phyloP scores from a whole-genome alignment of 371 early-diverging fungal genomes.

The Dentiscutata heterogama region DNA sequence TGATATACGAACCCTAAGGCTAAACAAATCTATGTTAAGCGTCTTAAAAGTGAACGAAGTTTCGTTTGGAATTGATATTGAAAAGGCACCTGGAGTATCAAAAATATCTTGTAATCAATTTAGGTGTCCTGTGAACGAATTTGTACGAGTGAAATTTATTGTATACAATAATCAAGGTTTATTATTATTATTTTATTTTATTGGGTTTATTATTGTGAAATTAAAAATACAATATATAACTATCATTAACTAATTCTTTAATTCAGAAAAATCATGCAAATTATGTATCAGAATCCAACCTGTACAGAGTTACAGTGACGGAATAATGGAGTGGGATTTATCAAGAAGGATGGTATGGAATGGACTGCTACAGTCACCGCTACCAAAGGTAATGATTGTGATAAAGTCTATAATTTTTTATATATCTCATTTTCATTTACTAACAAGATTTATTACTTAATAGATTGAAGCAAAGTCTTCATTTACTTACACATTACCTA shows the following conservation, averaged over 20 bases:
- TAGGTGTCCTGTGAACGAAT: conserved; percentile 62
- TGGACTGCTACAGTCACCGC: conserved; percentile 66
- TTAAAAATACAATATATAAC: conserved; percentile 45
- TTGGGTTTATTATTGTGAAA: background rate
- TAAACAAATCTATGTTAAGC: conserved; percentile 62
- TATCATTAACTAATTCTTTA: background rate
- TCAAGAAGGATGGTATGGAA: conserved; percentile 68
- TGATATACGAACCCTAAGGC: conserved; percentile 63
- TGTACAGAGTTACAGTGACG: conserved; percentile 73
- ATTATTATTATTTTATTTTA: conserved; percentile 16
- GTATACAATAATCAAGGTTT: conserved; percentile 63
- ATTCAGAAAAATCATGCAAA: conserved; percentile 60
- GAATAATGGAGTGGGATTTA: conserved; percentile 72
- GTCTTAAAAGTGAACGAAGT: conserved; percentile 70
- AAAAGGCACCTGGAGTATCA: background rate
- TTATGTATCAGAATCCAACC: conserved; percentile 71
- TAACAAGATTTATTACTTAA: background rate
- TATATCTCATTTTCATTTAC: background rate
- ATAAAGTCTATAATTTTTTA: background rate
- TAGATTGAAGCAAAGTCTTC: conserved; percentile 58
- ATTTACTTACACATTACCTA: conserved; percentile 59
- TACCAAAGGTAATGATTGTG: conserved; percentile 63
- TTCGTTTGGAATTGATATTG: conserved; percentile 52
- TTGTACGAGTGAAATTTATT: conserved; percentile 61
- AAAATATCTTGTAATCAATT: conserved; percentile 55